Conservation (phyloP, 148 eudicot genomes). For the Heliosperma pusillum region DNA sequence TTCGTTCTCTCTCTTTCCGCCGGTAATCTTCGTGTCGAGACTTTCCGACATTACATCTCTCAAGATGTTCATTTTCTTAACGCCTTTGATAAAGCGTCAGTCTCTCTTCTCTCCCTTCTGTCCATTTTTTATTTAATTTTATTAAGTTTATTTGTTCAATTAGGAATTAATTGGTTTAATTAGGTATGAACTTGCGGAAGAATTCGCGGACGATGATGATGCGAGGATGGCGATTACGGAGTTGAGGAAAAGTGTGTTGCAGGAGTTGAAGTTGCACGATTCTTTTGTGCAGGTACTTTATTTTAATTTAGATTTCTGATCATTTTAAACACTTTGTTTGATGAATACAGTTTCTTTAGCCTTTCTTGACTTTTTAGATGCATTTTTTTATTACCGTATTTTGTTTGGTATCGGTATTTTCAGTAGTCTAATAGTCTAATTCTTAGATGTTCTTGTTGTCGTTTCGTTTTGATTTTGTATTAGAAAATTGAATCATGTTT, state of each 20-base stretch:
- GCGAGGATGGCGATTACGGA: conserved; percentile 57
- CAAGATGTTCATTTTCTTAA: conserved; percentile 84
- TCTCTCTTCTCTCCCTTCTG: background rate
- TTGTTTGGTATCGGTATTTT: background rate
- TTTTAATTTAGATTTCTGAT: background rate
- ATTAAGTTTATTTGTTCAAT: background rate
- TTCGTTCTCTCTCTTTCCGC: conserved; percentile 71
- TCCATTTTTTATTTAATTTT: background rate
- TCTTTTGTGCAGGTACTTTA: conserved; percentile 59
- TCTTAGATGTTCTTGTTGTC: background rate
- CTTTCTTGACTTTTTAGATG: background rate
- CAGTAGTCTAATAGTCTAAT: no score
- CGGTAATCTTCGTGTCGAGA: conserved; percentile 47
- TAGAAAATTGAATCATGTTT: background rate
- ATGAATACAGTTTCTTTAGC: background rate
- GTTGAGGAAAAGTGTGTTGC: conserved; percentile 52
- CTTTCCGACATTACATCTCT: conserved; percentile 71
- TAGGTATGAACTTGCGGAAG: conserved; percentile 88
- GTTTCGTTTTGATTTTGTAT: background rate
- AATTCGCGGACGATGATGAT: conserved; percentile 91
- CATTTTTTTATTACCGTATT: background rate
- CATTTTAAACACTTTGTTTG: no score
- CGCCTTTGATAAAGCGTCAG: conserved; percentile 81
- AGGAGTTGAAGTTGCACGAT: conserved; percentile 81
- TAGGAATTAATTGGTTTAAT: background rate